Evolutionary conservation across 75 land plant genomes (phyloP).

Genomic region (Pinus albicaulis): DNA sequence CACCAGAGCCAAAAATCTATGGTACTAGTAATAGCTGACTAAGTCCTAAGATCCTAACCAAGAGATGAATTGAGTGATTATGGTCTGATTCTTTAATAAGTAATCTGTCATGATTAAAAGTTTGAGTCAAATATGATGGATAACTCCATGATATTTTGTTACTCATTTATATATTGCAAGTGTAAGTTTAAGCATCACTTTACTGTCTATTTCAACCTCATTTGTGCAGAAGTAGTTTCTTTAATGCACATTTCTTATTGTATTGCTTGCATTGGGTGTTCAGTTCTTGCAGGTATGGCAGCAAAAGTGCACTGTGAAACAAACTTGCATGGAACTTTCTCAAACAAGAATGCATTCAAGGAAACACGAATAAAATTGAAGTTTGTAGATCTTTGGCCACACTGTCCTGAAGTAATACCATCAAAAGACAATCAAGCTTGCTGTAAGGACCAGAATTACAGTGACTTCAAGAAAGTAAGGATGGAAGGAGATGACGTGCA

Average conservation of each 20-base stretch:
- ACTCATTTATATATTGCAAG: background rate
- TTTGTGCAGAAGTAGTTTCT: background rate
- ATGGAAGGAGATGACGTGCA: conserved; percentile 34
- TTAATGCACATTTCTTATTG: background rate
- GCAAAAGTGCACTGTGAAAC: conserved; percentile 12
- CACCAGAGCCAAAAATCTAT: background rate
- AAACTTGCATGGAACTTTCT: background rate
- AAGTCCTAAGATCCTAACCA: background rate
- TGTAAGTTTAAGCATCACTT: background rate
- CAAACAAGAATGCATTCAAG: conserved; percentile 3
- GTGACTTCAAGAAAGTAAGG: conserved; percentile 1
- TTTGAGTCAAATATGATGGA: background rate
- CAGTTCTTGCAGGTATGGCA: conserved; percentile 7
- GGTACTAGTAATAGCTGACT: background rate
- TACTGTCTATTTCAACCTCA: conserved; percentile 3
- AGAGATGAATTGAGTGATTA: background rate
- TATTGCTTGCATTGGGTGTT: conserved; percentile 4
- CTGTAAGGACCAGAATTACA: background rate
- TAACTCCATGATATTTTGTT: background rate
- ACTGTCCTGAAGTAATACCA: background rate
- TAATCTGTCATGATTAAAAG: background rate
- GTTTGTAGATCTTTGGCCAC: conserved; percentile 3
- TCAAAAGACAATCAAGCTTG: conserved; percentile 3
- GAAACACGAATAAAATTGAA: background rate
- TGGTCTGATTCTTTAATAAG: background rate